These are phyloP conservation scores for Anisogramma anomala DNA, from an alignment of 2,329 filamentous ascomycete species.

Conservation along the genomic window DNA sequence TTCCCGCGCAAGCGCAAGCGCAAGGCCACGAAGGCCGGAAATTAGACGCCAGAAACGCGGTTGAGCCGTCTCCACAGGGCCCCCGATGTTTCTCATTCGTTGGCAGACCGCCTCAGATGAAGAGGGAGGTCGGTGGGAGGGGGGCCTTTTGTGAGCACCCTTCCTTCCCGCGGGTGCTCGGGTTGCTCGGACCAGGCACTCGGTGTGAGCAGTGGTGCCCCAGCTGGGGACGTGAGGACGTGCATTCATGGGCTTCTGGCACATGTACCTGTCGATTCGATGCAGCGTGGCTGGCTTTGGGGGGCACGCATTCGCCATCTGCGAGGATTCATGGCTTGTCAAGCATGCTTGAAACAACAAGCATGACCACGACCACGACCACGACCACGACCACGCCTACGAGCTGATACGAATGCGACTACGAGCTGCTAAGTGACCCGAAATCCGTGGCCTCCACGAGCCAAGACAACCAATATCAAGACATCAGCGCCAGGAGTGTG, in stretches of 20 bases:
- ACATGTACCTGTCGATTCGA: neutral
- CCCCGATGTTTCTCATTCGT: neutral
- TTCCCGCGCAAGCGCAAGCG: neutral
- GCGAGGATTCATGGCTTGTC: too few species aligned
- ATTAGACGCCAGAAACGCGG: neutral
- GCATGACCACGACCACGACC: too few species aligned
- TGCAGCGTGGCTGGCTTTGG: neutral
- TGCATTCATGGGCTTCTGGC: neutral
- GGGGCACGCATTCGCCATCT: neutral
- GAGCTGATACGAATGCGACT: too few species aligned
- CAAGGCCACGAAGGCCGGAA: neutral
- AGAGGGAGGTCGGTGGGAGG: neutral
- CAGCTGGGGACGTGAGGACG: neutral
- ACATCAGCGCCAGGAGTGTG: too few species aligned
- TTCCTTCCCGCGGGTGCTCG: too few species aligned
- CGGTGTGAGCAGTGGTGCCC: too few species aligned
- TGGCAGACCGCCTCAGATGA: neutral
- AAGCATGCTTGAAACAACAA: too few species aligned
- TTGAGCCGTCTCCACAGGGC: neutral
- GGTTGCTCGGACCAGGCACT: too few species aligned
- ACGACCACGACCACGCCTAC: too few species aligned
- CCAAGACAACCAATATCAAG: too few species aligned
- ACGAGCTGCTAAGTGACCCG: too few species aligned
- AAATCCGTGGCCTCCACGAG: too few species aligned
- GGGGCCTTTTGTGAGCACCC: neutral